Evolutionary conservation across 2,329 filamentous ascomycete genomes (phyloP).

Genomic region (Graphilbum sp.): DNA sequence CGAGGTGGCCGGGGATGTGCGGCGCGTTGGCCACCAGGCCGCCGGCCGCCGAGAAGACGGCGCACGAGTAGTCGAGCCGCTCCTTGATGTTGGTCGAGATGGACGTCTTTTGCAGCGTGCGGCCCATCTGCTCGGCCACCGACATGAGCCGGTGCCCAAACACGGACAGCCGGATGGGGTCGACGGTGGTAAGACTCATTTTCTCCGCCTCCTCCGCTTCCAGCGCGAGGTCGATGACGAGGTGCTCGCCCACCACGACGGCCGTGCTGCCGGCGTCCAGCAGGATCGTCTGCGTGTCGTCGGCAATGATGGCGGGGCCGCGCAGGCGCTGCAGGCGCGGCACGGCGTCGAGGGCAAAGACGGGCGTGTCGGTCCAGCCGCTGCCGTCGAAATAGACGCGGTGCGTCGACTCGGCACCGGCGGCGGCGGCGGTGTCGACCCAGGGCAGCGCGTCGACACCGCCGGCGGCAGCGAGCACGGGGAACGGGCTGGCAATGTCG

Average conservation of each 20-base stretch:
- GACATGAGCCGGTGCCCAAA: conserved; percentile 75
- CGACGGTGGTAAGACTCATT: conserved; percentile 26
- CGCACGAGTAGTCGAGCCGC: conserved; percentile 67
- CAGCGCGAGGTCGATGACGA: conserved; percentile 46
- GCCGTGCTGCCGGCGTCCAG: conserved; percentile 44
- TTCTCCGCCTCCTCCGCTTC: conserved; percentile 7
- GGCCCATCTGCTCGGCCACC: conserved; percentile 43
- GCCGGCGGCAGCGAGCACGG: too few relatives aligned
- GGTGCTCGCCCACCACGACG: conserved; percentile 51
- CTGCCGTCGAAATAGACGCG: conserved; percentile 42
- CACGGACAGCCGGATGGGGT: conserved; percentile 62
- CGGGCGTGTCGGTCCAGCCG: conserved; percentile 33
- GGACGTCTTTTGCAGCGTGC: conserved; percentile 62
- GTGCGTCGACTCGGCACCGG: conserved; percentile 24
- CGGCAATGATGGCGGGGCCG: conserved; percentile 51
- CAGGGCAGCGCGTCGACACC: too few relatives aligned
- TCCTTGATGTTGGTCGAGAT: conserved; percentile 72
- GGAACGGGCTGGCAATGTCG: too few relatives aligned
- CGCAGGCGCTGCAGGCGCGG: conserved; percentile 33
- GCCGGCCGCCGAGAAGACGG: conserved; percentile 58
- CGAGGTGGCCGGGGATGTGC: conserved; percentile 64
- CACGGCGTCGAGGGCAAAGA: conserved; percentile 51
- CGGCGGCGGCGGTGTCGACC: conserved; percentile 26
- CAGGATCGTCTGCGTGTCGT: conserved; percentile 54
- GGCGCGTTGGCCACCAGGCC: conserved; percentile 65